Evolutionary conservation across 371 early-diverging fungal species (phyloP).

Genomic region (Saksenaea oblongispora): DNA sequence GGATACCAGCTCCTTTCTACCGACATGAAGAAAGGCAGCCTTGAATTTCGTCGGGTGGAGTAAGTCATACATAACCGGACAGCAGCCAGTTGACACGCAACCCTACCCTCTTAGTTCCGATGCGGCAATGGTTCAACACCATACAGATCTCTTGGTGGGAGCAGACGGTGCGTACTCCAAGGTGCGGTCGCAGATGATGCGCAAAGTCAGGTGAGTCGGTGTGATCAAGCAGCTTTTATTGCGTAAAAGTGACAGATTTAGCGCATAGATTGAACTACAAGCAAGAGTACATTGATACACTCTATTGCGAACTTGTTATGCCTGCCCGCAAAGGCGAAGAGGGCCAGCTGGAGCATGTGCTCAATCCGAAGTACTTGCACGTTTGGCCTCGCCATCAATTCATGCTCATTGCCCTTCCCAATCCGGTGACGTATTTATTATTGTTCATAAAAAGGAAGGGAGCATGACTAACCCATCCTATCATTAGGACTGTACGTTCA

Average conservation of each 20-base stretch:
- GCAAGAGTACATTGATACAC: constrained; percentile 90
- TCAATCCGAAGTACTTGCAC: constrained; percentile 91
- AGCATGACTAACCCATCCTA: neutral
- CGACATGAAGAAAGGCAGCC: constrained; percentile 62
- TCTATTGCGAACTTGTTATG: constrained; percentile 89
- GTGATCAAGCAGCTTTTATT: neutral
- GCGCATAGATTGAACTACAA: constrained; percentile 72
- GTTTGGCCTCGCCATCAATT: constrained; percentile 96
- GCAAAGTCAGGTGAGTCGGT: constrained; percentile 59
- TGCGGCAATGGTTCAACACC: constrained; percentile 19
- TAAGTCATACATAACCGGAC: constrained; percentile 1
- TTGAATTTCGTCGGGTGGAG: constrained; percentile 37
- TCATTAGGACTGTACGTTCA: constrained; percentile 84
- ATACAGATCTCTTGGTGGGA: constrained; percentile 86
- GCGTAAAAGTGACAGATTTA: neutral
- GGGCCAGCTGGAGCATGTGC: constrained; percentile 68
- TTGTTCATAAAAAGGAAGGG: neutral
- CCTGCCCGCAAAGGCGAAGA: constrained; percentile 55
- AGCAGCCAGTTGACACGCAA: no score
- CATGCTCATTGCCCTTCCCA: constrained; percentile 96
- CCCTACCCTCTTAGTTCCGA: neutral
- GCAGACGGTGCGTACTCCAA: constrained; percentile 94
- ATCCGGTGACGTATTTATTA: constrained; percentile 58
- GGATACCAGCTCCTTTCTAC: constrained; percentile 57
- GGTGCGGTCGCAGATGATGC: constrained; percentile 78